Percentiles rank a stretch among this genome's conserved stretches.
These are phyloP conservation scores for Tricholoma furcatifolium DNA, from an alignment of 768 basidiomycete genomes.

Conservation along the genomic window DNA sequence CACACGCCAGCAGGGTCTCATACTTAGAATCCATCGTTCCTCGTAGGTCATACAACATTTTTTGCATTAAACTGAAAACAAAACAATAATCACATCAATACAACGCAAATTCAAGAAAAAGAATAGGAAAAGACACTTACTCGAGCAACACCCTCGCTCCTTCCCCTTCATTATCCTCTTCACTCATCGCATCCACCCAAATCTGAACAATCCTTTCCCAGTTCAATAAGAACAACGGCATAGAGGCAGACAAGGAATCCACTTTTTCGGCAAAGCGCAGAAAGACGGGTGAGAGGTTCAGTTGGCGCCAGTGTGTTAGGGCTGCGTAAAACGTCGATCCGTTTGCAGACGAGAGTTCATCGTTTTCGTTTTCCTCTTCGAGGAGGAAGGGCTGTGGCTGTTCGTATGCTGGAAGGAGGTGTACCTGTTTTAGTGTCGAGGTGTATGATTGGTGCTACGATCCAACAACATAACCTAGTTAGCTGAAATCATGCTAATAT, in stretches of 20 bases:
- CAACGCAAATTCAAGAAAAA: neutral
- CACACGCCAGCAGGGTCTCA: slow-evolving; percentile 46
- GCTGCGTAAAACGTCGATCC: slow-evolving; percentile 78
- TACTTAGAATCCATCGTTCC: slow-evolving; percentile 70
- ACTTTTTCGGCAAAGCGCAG: slow-evolving; percentile 64
- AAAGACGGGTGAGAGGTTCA: slow-evolving; percentile 78
- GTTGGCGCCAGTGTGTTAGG: slow-evolving; percentile 72
- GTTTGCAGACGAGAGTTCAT: slow-evolving; percentile 49
- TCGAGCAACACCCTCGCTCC: slow-evolving; percentile 72
- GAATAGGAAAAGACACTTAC: slow-evolving; percentile 44
- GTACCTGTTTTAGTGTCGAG: slow-evolving; percentile 64
- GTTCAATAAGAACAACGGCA: slow-evolving; percentile 81
- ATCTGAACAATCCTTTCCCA: slow-evolving; percentile 65
- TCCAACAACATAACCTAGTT: neutral
- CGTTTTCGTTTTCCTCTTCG: neutral
- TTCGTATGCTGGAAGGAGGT: slow-evolving; percentile 64
- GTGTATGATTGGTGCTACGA: slow-evolving; percentile 73
- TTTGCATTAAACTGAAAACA: slow-evolving; percentile 64
- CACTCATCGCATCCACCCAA: slow-evolving; percentile 44
- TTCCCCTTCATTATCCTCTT: slow-evolving; percentile 62
- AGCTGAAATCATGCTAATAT: neutral
- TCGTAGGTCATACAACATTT: slow-evolving; percentile 78
- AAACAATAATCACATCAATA: neutral
- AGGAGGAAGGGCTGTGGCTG: slow-evolving; percentile 34
- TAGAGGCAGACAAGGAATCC: slow-evolving; percentile 62